A percentile compares a stretch with the other conserved stretches of the same genome.
Conservation (phyloP, 179 eudicot genomes). For the Pouteria campechiana region DNA sequence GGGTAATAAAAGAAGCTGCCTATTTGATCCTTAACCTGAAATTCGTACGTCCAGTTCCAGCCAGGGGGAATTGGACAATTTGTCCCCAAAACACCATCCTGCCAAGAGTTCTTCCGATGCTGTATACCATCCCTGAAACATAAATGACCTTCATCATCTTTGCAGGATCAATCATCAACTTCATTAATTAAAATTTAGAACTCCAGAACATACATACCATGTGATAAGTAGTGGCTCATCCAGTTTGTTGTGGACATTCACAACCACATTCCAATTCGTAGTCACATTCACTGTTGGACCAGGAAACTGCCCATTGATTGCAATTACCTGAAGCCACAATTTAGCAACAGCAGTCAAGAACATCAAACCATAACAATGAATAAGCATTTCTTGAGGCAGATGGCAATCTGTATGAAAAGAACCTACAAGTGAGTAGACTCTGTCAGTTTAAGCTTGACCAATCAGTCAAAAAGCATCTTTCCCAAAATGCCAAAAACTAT, state of each 20-base stretch:
- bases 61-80: conserved; percentile 93
- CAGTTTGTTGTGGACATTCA: conserved; percentile 74
- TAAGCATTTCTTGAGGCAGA: no score
- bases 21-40: conserved; percentile 95
- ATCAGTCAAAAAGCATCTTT: no score
- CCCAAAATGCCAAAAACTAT: no score
- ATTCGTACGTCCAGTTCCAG: conserved; percentile 95
- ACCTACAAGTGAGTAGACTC: no score
- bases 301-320: conserved; percentile 75
- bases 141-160: no score
- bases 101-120: conserved; percentile 86
- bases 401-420: no score
- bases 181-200: not conserved
- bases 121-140: conserved; percentile 82
- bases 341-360: no score
- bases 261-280: conserved; percentile 84
- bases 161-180: conserved; percentile 14
- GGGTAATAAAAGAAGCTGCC: conserved; percentile 97
- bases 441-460: no score
- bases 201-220: conserved; percentile 33
- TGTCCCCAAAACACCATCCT: conserved; percentile 89
- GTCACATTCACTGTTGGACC: conserved; percentile 88
- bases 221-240: conserved; percentile 88
- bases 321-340: conserved; percentile 93
- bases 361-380: no score